phyloP scores from a whole-genome alignment of 2,329 filamentous ascomycete genomes.

The Xylaria arbuscula region DNA sequence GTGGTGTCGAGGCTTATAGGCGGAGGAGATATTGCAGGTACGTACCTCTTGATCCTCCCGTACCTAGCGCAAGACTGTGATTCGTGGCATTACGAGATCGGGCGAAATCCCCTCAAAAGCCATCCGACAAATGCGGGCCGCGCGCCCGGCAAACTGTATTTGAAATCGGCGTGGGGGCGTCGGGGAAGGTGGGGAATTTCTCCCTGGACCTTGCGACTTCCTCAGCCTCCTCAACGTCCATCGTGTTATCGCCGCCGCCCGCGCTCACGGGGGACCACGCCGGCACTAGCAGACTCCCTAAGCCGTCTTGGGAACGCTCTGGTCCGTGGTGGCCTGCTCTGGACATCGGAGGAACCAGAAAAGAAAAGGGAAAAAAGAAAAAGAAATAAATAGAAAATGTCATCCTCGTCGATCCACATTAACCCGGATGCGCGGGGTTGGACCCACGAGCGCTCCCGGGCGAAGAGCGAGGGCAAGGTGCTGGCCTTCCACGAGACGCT shows the following conservation, averaged over 20 bases:
- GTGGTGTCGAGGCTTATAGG: not conserved
- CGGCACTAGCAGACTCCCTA: constrained; percentile 31
- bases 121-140: constrained; percentile 28
- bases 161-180: constrained; percentile 38
- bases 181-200: constrained; percentile 31
- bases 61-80: not conserved
- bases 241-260: constrained; percentile 8
- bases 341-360: not conserved
- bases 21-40: not conserved
- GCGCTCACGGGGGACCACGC: constrained; percentile 31
- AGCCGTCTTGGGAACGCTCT: constrained; percentile 26
- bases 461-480: constrained; percentile 35
- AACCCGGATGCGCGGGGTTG: constrained; percentile 42
- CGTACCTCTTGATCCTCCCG: too few species aligned
- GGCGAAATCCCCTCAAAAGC: not conserved
- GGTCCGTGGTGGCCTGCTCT: not conserved
- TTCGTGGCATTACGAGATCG: constrained; percentile 12
- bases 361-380: not conserved
- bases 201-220: not conserved
- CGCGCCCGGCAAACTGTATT: constrained; percentile 29
- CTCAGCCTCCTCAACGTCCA: constrained; percentile 26
- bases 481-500: constrained; percentile 45
- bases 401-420: constrained; percentile 40
- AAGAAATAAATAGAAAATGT: constrained; percentile 35
- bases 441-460: constrained; percentile 35